Percentiles rank a stretch among this genome's conserved stretches.
These are phyloP conservation scores for Zanthoxylum bungeanum DNA, from an alignment of 345 rosid genomes.

Conservation along the genomic window DNA sequence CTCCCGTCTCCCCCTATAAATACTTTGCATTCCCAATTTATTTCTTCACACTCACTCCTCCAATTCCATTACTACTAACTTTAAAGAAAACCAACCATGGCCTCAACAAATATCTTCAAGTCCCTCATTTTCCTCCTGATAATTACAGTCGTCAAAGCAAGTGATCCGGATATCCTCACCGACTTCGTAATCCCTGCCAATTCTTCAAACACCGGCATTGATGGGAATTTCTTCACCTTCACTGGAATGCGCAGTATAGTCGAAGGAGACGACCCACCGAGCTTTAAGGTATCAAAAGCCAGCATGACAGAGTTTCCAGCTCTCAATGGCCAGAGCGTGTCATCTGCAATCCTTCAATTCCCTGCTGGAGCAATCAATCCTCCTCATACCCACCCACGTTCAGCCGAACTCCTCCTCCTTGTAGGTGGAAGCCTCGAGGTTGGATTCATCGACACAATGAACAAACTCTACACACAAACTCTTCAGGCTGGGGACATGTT, in stretches of 20 bases:
- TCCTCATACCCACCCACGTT: conserved; percentile 13
- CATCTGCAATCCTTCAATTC: neutral
- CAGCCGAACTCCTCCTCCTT: conserved; percentile 15
- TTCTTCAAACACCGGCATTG: neutral
- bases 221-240: conserved; percentile 19
- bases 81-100: neutral
- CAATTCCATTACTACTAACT: neutral
- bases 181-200: conserved; percentile 6
- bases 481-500: conserved; percentile 20
- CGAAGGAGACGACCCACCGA: neutral
- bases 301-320: neutral
- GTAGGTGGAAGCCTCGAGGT: neutral
- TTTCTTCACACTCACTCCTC: neutral
- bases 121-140: neutral
- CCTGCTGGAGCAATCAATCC: neutral
- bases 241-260: neutral
- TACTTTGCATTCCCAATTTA: neutral
- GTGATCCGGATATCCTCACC: neutral
- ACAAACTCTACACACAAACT: neutral
- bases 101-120: neutral
- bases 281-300: neutral
- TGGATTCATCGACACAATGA: neutral
- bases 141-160: neutral
- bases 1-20: neutral
- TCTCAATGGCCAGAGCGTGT: conserved; percentile 12